Evolutionary conservation across 2,329 filamentous ascomycete species (phyloP), one percentile per base, ranked within the genome.

Genomic region (Cytospora leucostoma): DNA sequence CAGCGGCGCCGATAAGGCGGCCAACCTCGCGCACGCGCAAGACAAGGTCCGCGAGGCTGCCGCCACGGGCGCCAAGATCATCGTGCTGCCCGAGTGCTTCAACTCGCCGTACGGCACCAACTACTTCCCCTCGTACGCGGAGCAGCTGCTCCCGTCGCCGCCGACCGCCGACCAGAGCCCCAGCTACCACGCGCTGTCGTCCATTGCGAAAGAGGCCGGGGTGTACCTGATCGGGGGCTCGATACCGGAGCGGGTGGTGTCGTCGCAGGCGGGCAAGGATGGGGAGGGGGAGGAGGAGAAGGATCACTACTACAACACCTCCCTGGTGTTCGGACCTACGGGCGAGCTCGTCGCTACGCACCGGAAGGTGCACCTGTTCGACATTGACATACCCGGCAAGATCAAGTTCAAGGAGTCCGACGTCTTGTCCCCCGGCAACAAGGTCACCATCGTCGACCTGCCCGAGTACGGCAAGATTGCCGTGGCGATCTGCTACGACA

Each of bases 1-100:
- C 63, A 88, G 89, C 66, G 90, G 91, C 66, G 78, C 89, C 68
- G 92, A 97, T 80, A 99, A 99, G 80, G 74, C 87, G 12, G 84
- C 84, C 68, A 99, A 99, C 78, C 91, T 99, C 67, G 74, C 83
- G 27, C 89, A 89, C 74, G 94, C 95, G 13, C 89, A 91, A 63
- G 82, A 83, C 51, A 93, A 95, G 74, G 93, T 98, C 64, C 84
- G 92, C 67, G 88, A 92, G 75, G 94, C 95, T 6, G 89, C 92
- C 32, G 76, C 80, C 33, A 80, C 80, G 4, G 94, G 94, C 69
- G 92, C 94, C 65, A 87, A 90, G 63, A 87, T 99, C 65, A 88
- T 98, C 68, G 92, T 98, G 38, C 85, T 99, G 19, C 95, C 95
- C 40, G 95, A 99, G 80, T 99, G 95, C 83, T 99, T 99, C 87